Evolutionary conservation across 306 rosid species (phyloP).

Genomic region (Delonix regia): DNA sequence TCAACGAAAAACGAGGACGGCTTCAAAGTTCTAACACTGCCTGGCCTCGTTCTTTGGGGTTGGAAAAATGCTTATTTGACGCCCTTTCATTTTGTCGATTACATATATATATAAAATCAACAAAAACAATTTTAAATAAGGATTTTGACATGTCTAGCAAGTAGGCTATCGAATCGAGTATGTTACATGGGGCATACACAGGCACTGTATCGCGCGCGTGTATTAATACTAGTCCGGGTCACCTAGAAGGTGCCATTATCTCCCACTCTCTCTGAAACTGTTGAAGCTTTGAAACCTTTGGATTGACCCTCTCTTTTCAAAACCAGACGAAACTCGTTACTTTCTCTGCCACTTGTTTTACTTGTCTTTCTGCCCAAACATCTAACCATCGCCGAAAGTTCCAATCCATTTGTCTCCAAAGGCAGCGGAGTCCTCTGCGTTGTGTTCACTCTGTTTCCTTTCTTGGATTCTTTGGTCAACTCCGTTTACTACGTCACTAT

Average conservation of each 20-base stretch:
- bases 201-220: neutral
- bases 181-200: neutral
- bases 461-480: conserved; percentile 17
- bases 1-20: neutral
- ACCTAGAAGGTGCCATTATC: neutral
- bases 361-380: neutral
- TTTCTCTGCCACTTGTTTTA: conserved; percentile 32
- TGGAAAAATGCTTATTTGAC: too few relatives aligned
- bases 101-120: too few relatives aligned
- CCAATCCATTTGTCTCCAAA: neutral
- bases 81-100: too few relatives aligned
- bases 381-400: neutral
- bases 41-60: too few relatives aligned
- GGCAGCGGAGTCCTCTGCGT: neutral
- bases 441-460: neutral
- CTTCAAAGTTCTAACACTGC: too few relatives aligned
- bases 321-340: neutral
- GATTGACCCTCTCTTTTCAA: neutral
- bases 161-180: neutral
- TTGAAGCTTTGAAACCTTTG: neutral
- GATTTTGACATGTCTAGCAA: neutral
- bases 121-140: neutral
- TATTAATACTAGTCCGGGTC: neutral
- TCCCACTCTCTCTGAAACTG: neutral
- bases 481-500: conserved; percentile 32